Percentiles rank a stretch among this genome's conserved stretches.
phyloP scores from a whole-genome alignment of 805 yeast genomes.

The Naumovozyma baii region DNA sequence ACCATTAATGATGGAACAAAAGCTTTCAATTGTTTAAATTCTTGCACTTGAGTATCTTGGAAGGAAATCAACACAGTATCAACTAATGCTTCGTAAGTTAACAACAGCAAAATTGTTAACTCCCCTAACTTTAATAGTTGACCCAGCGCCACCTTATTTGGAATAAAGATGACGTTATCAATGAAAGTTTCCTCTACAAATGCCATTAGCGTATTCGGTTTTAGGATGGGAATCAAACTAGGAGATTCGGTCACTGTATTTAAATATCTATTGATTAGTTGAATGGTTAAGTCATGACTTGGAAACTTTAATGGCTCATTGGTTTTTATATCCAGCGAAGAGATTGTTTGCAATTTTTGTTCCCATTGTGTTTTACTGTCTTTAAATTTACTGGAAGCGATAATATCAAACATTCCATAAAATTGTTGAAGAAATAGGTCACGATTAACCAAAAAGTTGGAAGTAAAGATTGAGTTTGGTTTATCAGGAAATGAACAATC shows the following conservation, averaged over 20 bases:
- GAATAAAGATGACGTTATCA: conserved; percentile 12
- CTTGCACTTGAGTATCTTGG: conserved; percentile 16
- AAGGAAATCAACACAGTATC: conserved; percentile 25
- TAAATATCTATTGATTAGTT: conserved; percentile 15
- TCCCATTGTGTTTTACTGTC: not conserved
- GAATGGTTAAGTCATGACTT: conserved; percentile 10
- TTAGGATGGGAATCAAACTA: conserved; percentile 19
- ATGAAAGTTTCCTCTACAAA: conserved; percentile 18
- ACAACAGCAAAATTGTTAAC: conserved; percentile 15
- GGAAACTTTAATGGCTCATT: conserved; percentile 16
- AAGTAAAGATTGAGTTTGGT: conserved; percentile 13
- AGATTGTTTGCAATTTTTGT: not conserved
- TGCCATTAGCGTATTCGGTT: conserved; percentile 14
- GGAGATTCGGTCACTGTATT: conserved; percentile 14
- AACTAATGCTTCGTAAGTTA: conserved; percentile 20
- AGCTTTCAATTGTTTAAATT: conserved; percentile 10
- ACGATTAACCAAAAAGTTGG: conserved; percentile 11
- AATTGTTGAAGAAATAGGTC: conserved; percentile 14
- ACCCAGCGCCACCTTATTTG: conserved; percentile 11
- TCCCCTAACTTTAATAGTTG: conserved; percentile 17
- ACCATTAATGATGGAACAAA: conserved; percentile 9
- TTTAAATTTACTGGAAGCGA: conserved; percentile 9
- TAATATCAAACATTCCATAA: conserved; percentile 8
- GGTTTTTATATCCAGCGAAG: conserved; percentile 1
- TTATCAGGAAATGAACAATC: conserved; percentile 7